Evolutionary conservation across 2,329 filamentous ascomycete genomes (phyloP).

Genomic region (Hypoxylon sp.): DNA sequence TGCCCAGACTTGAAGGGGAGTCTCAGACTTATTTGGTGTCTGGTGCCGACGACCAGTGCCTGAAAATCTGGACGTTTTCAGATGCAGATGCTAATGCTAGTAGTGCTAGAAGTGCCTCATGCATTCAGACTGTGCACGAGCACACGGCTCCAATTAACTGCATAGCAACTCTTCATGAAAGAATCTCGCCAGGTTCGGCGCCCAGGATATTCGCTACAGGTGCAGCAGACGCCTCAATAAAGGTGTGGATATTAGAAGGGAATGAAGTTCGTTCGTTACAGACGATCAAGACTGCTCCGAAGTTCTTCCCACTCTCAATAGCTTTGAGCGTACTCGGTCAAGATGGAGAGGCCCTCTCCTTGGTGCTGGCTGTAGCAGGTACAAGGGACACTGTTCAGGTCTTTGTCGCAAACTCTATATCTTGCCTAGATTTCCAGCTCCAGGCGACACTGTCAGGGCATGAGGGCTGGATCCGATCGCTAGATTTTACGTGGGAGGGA

Average conservation of each 20-base stretch:
- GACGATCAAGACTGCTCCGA: slow-evolving; percentile 79
- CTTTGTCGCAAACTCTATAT: slow-evolving; percentile 70
- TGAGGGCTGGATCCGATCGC: slow-evolving; percentile 92
- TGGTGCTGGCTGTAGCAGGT: slow-evolving; percentile 86
- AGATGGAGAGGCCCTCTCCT: slow-evolving; percentile 60
- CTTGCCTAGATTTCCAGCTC: slow-evolving; percentile 71
- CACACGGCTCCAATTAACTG: slow-evolving; percentile 85
- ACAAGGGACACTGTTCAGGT: slow-evolving; percentile 88
- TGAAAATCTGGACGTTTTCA: slow-evolving; percentile 77
- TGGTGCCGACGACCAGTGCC: slow-evolving; percentile 83
- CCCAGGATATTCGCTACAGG: slow-evolving; percentile 77
- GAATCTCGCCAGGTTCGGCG: slow-evolving; percentile 32
- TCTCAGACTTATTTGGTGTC: slow-evolving; percentile 75
- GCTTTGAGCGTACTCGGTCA: slow-evolving; percentile 75
- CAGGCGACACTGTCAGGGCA: slow-evolving; percentile 88
- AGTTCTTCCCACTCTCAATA: slow-evolving; percentile 85
- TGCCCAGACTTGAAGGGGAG: slow-evolving; percentile 66
- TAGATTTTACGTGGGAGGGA: slow-evolving; percentile 81
- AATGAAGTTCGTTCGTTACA: slow-evolving; percentile 71
- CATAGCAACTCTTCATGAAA: slow-evolving; percentile 63
- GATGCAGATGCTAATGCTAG: slow-evolving; percentile 39
- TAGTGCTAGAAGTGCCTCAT: slow-evolving; percentile 53
- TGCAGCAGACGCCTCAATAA: slow-evolving; percentile 81
- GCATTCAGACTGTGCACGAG: slow-evolving; percentile 71
- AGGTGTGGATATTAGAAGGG: slow-evolving; percentile 76